phyloP scores from a whole-genome alignment of 2,329 filamentous ascomycete genomes.

The Daldinia sp. region DNA sequence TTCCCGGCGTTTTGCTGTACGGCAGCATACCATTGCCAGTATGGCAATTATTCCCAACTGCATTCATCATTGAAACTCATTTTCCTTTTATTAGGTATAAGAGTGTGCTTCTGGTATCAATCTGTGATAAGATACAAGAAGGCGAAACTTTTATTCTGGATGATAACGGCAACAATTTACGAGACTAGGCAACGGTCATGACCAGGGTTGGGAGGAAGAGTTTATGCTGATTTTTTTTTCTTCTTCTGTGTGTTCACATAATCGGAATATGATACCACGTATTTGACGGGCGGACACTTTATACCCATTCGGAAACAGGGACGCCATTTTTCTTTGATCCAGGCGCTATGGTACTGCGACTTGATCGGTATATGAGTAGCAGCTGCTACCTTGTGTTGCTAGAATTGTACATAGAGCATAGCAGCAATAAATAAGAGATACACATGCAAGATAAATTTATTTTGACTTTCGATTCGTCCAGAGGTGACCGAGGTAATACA shows the following conservation, averaged over 20 bases:
- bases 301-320: slow-evolving; percentile 32
- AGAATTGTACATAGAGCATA: slow-evolving; percentile 29
- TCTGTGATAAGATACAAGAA: slow-evolving; percentile 10
- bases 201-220: slow-evolving; percentile 8
- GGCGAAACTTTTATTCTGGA: slow-evolving; percentile 30
- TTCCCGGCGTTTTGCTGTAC: slow-evolving; percentile 29
- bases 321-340: slow-evolving; percentile 2
- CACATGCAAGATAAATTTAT: background rate
- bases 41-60: background rate
- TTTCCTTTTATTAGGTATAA: slow-evolving; percentile 10
- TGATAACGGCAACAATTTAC: slow-evolving; percentile 35
- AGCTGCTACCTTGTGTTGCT: slow-evolving; percentile 1
- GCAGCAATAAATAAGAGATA: slow-evolving; percentile 15
- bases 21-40: slow-evolving; percentile 14
- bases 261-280: slow-evolving; percentile 34
- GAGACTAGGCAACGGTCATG: slow-evolving; percentile 36
- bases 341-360: slow-evolving; percentile 6
- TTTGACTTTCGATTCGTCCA: background rate
- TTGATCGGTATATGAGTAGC: slow-evolving; percentile 15
- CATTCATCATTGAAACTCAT: slow-evolving; percentile 23
- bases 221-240: background rate
- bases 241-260: slow-evolving; percentile 11
- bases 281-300: slow-evolving; percentile 25
- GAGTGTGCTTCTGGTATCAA: background rate
- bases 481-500: background rate